Base-by-base conservation (phyloP, 176 grass and related monocot species). In the Echinochloa phyllopogon region DNA sequence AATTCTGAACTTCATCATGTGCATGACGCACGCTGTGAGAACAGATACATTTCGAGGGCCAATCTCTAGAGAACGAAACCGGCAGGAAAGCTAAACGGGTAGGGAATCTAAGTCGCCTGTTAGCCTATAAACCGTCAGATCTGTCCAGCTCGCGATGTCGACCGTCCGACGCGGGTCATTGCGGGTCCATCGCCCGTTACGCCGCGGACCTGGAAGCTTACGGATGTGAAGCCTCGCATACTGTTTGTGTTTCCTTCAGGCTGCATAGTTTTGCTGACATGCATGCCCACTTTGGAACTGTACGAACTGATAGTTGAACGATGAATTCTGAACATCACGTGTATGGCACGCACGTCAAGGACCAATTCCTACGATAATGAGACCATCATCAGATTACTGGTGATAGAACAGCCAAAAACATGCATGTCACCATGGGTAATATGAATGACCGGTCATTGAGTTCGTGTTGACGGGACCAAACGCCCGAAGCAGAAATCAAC, bases 21-120 rank as follows among this genome's bases (percentile, higher is more conserved):
- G 10, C 23, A 49, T 83, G 80, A 73, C 37, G 60, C 25, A 11
- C 1, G 53, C 60, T 83, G 53, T 6, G 7, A 50, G 81, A 74
- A 62, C 29, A 33, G 55, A 58, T 23, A 60, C 12, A 40, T 25
- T 51, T 64, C 20, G 6, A 40, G 29, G 29, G 2, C 29, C 29
- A 33, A 33, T 33, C n/a, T n/a, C n/a, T n/a, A n/a, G n/a, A n/a
- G n/a, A n/a, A n/a, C n/a, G n/a, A n/a, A n/a, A n/a, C n/a, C n/a
- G n/a, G n/a, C n/a, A n/a, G n/a, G n/a, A n/a, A n/a, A n/a, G n/a
- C n/a, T n/a, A n/a, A n/a, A n/a, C n/a, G n/a, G n/a, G n/a, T n/a
- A n/a, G n/a, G n/a, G n/a, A n/a, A n/a, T n/a, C n/a, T n/a, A n/a
- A n/a, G n/a, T n/a, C n/a, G n/a, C n/a, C n/a, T n/a, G n/a, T n/a